These are phyloP conservation scores for Eucalyptus albens DNA, from an alignment of 345 rosid species.

Conservation along the genomic window DNA sequence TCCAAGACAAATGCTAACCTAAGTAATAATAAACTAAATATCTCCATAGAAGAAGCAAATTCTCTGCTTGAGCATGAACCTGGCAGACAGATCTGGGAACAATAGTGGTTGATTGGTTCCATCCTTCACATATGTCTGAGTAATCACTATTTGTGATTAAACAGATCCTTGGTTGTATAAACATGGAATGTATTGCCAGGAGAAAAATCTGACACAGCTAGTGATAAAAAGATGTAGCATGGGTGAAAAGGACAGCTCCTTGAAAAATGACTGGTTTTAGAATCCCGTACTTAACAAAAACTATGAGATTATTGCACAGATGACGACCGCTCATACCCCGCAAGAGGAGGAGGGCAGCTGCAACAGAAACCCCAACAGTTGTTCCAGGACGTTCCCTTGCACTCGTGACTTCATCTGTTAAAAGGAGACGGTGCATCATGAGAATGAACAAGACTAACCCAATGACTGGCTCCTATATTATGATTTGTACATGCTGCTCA, in stretches of 20 bases:
- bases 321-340: slow-evolving; percentile 28
- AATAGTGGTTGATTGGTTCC: neutral
- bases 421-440: neutral
- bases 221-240: neutral
- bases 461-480: neutral
- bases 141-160: neutral
- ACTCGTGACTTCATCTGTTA: slow-evolving; percentile 41
- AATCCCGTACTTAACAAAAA: neutral
- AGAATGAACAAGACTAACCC: neutral
- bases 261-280: neutral
- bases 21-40: neutral
- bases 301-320: neutral
- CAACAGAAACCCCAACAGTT: slow-evolving; percentile 43
- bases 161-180: neutral
- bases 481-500: neutral
- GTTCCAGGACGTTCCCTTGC: slow-evolving; percentile 71
- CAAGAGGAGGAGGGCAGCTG: slow-evolving; percentile 61
- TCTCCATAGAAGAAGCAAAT: neutral
- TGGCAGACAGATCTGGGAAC: neutral
- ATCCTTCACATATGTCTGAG: neutral
- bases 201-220: neutral
- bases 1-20: neutral
- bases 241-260: neutral
- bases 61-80: neutral
- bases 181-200: neutral